Percentiles rank a stretch among this genome's conserved stretches.
These are phyloP conservation scores for Vaccinium myrtillus DNA, from an alignment of 148 eudicot genomes.

Conservation along the genomic window DNA sequence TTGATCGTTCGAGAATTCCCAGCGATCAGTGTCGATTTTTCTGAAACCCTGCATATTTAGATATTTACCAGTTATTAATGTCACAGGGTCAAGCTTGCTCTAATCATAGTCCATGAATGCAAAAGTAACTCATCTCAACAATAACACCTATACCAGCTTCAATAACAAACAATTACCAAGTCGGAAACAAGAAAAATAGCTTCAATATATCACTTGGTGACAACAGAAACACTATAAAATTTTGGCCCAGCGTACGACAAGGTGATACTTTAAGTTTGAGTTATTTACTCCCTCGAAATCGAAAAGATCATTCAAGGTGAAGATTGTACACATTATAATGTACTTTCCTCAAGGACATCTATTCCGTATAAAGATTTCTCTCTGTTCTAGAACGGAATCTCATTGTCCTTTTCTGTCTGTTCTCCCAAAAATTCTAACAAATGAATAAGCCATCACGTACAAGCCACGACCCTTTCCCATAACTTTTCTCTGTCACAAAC, in stretches of 20 bases:
- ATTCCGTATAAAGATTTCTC: not conserved
- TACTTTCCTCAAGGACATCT: not conserved
- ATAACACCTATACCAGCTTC: not conserved
- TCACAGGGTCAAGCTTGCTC: not conserved
- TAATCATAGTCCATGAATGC: not conserved
- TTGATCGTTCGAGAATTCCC: constrained; percentile 67
- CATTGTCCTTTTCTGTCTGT: not conserved
- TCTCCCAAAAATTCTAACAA: not conserved
- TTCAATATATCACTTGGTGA: not conserved
- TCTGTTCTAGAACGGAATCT: not conserved
- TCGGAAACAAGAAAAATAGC: not conserved
- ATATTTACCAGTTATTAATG: not conserved
- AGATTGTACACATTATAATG: not conserved
- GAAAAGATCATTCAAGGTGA: not conserved
- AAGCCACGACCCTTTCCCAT: not conserved
- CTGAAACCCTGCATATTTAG: constrained; percentile 62
- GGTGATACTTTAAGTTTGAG: not conserved
- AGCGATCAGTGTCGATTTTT: constrained; percentile 72
- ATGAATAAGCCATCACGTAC: not conserved
- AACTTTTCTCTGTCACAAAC: not conserved
- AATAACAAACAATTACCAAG: not conserved
- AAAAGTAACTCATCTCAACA: not conserved
- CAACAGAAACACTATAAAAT: not conserved
- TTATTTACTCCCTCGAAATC: not conserved
- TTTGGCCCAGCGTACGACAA: not conserved